Base-by-base conservation (phyloP, 495 filamentous ascomycete species). In the Aeminium ludgeri region DNA sequence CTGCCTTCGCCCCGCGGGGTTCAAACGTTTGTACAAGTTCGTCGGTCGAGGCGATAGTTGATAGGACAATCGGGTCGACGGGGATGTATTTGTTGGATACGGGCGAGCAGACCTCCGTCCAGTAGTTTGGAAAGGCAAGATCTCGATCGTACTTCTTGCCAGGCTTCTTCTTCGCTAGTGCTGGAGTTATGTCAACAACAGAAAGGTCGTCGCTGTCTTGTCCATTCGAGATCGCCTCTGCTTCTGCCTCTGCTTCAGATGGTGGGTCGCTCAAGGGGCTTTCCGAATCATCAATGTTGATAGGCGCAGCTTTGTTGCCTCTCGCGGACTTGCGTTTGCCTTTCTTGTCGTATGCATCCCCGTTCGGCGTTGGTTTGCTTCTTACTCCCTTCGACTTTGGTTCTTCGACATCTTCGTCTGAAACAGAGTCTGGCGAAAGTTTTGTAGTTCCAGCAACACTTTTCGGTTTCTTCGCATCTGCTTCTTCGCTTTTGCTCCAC, bases 21-120 rank as follows among this genome's bases (percentile, higher is more conserved):
- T 94, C 84, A 35, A 96, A 82, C 7, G 69, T 69, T 18, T 74
- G 66, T n/a, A 87, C 56, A 6, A 80, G 64, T 12, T 91, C 80
- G 17, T 73, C 60, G 38, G 68, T 82, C 1, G 65, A 73, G 13
- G 71, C 80, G 3, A 89, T 64, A 3, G 74, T 68, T 18, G 70
- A 70, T 1, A 79, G 63, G 19, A 86, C 68, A 3, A 91, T 53
- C 0, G 84, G 67, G 36, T 91, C 82, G 2, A 95, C 78, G 0
- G 84, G 63, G 28, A 86, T 74, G 34, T 80, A 82, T 36, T 74
- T 78, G 48, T 82, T 69, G 2, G 82, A 82, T 11, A 79, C 65
- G 0, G 85, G 77, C 0, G 84, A 95, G 12, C 85, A 65, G 15
- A 83, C 77, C 52, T 99, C 89, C 2, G 78, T 76, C 89, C 91